Evolutionary conservation across 2,329 filamentous ascomycete species (phyloP), one percentile per base, ranked within the genome.

Genomic region (Cladosporium sp.): DNA sequence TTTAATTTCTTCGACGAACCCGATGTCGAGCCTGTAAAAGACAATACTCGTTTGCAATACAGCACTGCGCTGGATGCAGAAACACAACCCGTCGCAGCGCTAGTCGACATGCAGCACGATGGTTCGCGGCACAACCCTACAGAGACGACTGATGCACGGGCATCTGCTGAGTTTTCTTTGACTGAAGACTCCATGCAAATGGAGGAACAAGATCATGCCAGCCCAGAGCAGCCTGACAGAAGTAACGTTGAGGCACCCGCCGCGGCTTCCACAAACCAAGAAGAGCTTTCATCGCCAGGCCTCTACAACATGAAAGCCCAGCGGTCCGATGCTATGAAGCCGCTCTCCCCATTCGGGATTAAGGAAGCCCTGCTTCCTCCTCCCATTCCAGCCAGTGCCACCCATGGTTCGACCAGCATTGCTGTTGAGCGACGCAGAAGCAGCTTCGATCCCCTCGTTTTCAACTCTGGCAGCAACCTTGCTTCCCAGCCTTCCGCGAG

Each of bases 1-100:
- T 94, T 94, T 75, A 91, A 86, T 74, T 94, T 93, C 76, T 94
- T 94, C 70, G 91, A 94, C 71, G 88, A 90, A 67, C 83, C 83
- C 2, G 80, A 65, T 25, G 53, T 28, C 13, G 28, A 57, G 14
- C 56, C 32, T 14, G 54, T 25, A 4, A 60, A 36, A 18, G 25
- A 26, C 28, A 39, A 25, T 32, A 39, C 16, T 14, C 36, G 43
- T 26, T 18, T 16, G 4, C 46, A 5, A 11, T 21, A 16, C 2
- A 14, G 7, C 21, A 26, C 23, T 46, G 14, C 34, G 10, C 7
- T n/a, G 8, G 23, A 25, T 6, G 14, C 23, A 18, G 16, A 18
- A 5, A 16, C 8, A 16, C 18, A 39, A 4, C 21, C 28, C 10
- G 14, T 23, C 23, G n/a, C 23, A 26, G 5, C 21, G n/a, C n/a